A percentile compares a stretch with the other conserved stretches of the same genome.
Evolutionary conservation across 768 basidiomycete species (phyloP).

Genomic region (Serendipita vermifera): DNA sequence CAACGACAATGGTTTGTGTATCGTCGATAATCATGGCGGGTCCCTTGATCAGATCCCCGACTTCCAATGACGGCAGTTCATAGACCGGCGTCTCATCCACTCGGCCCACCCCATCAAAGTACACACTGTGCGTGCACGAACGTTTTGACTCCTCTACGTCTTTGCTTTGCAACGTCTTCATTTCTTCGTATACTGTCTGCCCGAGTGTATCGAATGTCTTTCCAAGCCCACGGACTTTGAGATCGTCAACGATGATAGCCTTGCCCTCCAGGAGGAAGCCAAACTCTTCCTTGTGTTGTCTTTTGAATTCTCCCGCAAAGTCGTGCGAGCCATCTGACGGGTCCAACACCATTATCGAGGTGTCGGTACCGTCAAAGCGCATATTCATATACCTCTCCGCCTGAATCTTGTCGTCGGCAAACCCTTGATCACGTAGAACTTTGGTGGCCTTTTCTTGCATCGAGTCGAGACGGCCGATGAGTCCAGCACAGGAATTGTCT

Average conservation of each 20-base stretch:
- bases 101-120: conserved; percentile 70
- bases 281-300: conserved; percentile 74
- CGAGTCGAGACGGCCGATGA: conserved; percentile 56
- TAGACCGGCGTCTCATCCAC: conserved; percentile 71
- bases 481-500: conserved; percentile 36
- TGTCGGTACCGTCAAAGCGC: conserved; percentile 90
- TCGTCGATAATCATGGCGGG: conserved; percentile 92
- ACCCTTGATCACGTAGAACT: conserved; percentile 71
- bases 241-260: conserved; percentile 75
- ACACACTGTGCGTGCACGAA: conserved; percentile 43
- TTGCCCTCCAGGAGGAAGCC: conserved; percentile 84
- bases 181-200: conserved; percentile 63
- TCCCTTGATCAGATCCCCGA: conserved; percentile 64
- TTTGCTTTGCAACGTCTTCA: conserved; percentile 37
- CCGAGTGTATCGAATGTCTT: conserved; percentile 78
- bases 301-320: conserved; percentile 67
- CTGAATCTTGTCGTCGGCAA: conserved; percentile 54
- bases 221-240: conserved; percentile 86
- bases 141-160: conserved; percentile 27
- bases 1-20: conserved; percentile 87
- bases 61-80: conserved; percentile 45
- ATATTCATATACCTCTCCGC: conserved; percentile 80
- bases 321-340: conserved; percentile 43
- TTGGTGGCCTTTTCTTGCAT: conserved; percentile 46
- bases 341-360: conserved; percentile 76